These are phyloP conservation scores for Chloroidium sp. DNA, from an alignment of 163 green algal species.

Conservation along the genomic window DNA sequence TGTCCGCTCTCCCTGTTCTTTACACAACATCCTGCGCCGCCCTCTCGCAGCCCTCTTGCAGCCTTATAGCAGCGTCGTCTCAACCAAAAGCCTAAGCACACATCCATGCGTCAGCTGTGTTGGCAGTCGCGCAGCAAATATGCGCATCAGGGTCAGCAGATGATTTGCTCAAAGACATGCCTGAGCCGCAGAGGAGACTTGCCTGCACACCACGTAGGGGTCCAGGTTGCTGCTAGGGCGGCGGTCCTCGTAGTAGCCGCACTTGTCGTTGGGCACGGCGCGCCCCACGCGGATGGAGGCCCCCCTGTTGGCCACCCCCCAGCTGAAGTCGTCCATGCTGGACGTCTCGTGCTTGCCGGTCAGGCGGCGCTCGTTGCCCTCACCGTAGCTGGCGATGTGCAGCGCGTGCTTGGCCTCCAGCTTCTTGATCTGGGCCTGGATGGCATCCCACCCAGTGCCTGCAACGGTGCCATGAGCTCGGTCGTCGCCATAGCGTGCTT, in stretches of 20 bases:
- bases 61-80: too few species aligned
- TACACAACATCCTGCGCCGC: too few species aligned
- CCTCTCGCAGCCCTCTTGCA: too few species aligned
- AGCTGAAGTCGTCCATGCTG: conserved; percentile 90
- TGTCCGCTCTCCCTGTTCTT: too few species aligned
- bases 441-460: conserved; percentile 77
- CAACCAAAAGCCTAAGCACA: too few species aligned
- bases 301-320: conserved; percentile 94
- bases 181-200: too few species aligned
- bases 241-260: conserved; percentile 70
- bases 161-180: too few species aligned
- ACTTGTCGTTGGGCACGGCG: conserved; percentile 89
- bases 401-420: conserved; percentile 87
- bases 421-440: conserved; percentile 90
- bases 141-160: too few species aligned
- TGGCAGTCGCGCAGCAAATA: too few species aligned
- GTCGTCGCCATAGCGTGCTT: not conserved
- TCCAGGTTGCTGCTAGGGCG: conserved; percentile 96
- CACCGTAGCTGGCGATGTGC: conserved; percentile 94
- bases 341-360: conserved; percentile 89
- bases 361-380: conserved; percentile 97
- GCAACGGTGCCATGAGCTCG: not conserved
- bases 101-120: too few species aligned
- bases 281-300: conserved; percentile 91
- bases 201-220: conserved; percentile 77